A percentile compares a stretch with the other conserved stretches of the same genome.
These are phyloP conservation scores for Chlamydomonas schloesseri DNA, from an alignment of 139 green algal genomes.

Conservation along the genomic window DNA sequence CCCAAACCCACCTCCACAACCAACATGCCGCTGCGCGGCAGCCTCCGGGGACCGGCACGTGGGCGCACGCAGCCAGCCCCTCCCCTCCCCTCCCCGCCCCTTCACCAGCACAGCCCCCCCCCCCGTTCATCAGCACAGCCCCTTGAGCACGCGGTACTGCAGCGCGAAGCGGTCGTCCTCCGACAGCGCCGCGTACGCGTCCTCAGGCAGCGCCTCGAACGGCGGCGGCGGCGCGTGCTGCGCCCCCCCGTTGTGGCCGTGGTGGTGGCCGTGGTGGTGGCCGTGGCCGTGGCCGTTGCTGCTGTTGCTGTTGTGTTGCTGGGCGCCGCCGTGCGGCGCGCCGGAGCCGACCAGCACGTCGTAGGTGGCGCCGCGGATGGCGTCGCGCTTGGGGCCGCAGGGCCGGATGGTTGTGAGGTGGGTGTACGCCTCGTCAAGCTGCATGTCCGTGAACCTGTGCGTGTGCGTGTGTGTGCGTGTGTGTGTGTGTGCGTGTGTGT, in stretches of 20 bases:
- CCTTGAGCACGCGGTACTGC: constrained; percentile 40
- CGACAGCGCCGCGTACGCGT: constrained; percentile 25
- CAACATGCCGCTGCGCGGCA: no score
- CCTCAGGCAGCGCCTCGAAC: constrained; percentile 19
- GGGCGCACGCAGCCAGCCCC: no score
- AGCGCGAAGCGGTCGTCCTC: constrained; percentile 40
- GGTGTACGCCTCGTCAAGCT: constrained; percentile 80
- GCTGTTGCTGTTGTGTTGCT: background rate
- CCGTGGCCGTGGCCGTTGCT: background rate
- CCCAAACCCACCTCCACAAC: no score
- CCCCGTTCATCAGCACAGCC: constrained; percentile 28
- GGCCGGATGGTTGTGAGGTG: constrained; percentile 82
- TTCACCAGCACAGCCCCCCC: no score
- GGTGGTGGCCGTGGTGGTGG: background rate
- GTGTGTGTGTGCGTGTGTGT: background rate
- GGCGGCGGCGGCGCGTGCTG: background rate
- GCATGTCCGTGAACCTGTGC: constrained; percentile 47
- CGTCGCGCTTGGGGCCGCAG: constrained; percentile 86
- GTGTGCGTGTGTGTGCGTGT: no score
- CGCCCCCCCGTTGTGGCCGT: background rate
- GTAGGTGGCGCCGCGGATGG: constrained; percentile 79
- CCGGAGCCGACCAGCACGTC: constrained; percentile 64
- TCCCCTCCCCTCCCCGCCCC: no score
- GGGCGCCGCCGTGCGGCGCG: background rate
- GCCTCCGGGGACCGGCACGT: no score